These are phyloP conservation scores for Curvularia eragrostidis DNA, from an alignment of 2,329 filamentous ascomycete species.

Conservation along the genomic window DNA sequence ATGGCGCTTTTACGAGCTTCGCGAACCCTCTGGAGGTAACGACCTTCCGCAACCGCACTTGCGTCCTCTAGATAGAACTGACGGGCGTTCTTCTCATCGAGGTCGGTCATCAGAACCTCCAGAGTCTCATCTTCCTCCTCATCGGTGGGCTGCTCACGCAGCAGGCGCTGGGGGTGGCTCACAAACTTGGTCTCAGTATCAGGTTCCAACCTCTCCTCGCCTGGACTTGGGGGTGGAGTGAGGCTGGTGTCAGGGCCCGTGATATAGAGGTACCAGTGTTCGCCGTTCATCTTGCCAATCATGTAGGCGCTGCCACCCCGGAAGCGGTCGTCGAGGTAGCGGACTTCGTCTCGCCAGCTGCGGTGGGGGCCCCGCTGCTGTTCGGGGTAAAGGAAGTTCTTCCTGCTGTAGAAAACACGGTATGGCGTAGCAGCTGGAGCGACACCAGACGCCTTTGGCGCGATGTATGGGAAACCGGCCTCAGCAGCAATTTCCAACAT, in stretches of 20 bases:
- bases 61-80: conserved; percentile 79
- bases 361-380: conserved; percentile 93
- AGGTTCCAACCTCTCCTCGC: conserved; percentile 51
- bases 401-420: conserved; percentile 97
- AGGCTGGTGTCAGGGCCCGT: conserved; percentile 82
- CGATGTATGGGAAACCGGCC: conserved; percentile 86
- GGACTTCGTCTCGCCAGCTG: conserved; percentile 97
- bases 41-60: conserved; percentile 86
- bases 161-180: conserved; percentile 64
- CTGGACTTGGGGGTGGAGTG: conserved; percentile 82
- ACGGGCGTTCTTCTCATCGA: conserved; percentile 69
- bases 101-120: conserved; percentile 72
- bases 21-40: conserved; percentile 72
- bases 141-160: conserved; percentile 50
- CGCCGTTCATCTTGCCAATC: conserved; percentile 99
- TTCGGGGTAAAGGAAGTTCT: conserved; percentile 97
- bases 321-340: conserved; percentile 90
- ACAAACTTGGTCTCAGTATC: conserved; percentile 67
- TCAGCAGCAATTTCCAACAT: conserved; percentile 92
- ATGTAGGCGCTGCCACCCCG: conserved; percentile 94
- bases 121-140: conserved; percentile 75
- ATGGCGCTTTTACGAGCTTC: conserved; percentile 67
- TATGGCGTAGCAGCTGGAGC: conserved; percentile 84
- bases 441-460: conserved; percentile 70
- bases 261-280: conserved; percentile 98